These are phyloP conservation scores for Leccinum olivaceoglutinosum DNA, from an alignment of 1,284 basidiomycete species.

Conservation along the genomic window DNA sequence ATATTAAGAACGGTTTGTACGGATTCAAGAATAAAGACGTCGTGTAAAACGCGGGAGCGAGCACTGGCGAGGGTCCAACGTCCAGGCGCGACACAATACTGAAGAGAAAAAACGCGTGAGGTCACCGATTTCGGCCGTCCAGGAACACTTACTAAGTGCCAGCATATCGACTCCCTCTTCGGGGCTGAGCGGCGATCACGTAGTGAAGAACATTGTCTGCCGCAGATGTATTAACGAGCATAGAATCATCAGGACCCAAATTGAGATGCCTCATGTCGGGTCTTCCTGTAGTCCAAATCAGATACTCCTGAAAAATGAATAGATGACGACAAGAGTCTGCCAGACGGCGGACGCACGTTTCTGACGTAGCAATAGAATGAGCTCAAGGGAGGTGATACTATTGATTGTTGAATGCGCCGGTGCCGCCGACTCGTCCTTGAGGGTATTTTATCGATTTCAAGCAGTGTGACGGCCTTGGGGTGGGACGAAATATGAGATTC, in stretches of 20 bases:
- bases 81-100: neutral
- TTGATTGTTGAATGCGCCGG: too few relatives aligned
- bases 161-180: slow-evolving; percentile 32
- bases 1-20: neutral
- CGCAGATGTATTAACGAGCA: slow-evolving; percentile 76
- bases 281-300: slow-evolving; percentile 50
- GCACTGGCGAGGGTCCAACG: neutral
- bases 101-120: neutral
- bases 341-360: too few relatives aligned
- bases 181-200: slow-evolving; percentile 61
- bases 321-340: too few relatives aligned
- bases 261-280: slow-evolving; percentile 73
- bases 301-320: too few relatives aligned
- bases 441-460: too few relatives aligned
- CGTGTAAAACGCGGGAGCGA: neutral
- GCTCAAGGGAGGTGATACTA: too few relatives aligned
- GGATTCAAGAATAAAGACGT: neutral
- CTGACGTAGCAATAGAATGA: too few relatives aligned
- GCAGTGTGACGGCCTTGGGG: too few relatives aligned
- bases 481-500: too few relatives aligned
- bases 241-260: slow-evolving; percentile 58
- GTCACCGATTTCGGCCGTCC: slow-evolving; percentile 21
- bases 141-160: slow-evolving; percentile 35
- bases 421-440: too few relatives aligned
- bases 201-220: slow-evolving; percentile 85